Base-by-base conservation (phyloP, 2,329 filamentous ascomycete species). In the Ceratocystis smalleyi region DNA sequence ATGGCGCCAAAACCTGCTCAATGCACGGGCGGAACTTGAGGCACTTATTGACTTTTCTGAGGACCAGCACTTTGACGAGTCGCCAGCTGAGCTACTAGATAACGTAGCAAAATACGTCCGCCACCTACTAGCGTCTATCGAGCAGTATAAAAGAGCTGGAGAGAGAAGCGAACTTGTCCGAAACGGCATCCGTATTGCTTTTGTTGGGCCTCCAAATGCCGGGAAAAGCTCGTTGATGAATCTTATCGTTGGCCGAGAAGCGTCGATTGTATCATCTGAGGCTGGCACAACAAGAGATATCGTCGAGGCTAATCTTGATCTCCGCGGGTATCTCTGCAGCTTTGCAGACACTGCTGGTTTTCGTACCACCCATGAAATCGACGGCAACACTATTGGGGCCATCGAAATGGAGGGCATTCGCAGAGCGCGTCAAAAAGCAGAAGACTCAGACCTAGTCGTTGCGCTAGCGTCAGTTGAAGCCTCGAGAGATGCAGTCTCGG, bases 41-140 rank as follows among this genome's bases (percentile, higher is more conserved):
- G 94, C 94, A 0, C 76, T 99, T 69, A 97, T 99, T 67, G 94
- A 99, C 74, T 99, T 99, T 72, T 88, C 89, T 0, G 94, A 99
- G 73, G 94, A 97, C 71, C 92, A 99, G 74, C 89, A 97, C 75
- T 95, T 99, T 71, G 91, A 97, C 69, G 91, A 96, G 74, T 86
- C 89, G 2, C 88, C 90, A 0, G 76, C 79, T 0, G 81, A 88
- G 64, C 78, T 97, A 24, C 79, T 95, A 55, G 73, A 71, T 0
- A 89, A 85, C 60, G 88, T 96, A 35, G 81, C 83, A 1, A 69
- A 68, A 0, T 84, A 91, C 70, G 82, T 95, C 1, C 71, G 73
- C 1, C 73, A 71, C 0, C 81, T 97, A 64, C 76, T 84, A 64
- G 71, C 73, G 35, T 79, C 85, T 65, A 85, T 97, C 66, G 76